Evolutionary conservation across 306 rosid species (phyloP).

Genomic region (Dalbergia oliveri): DNA sequence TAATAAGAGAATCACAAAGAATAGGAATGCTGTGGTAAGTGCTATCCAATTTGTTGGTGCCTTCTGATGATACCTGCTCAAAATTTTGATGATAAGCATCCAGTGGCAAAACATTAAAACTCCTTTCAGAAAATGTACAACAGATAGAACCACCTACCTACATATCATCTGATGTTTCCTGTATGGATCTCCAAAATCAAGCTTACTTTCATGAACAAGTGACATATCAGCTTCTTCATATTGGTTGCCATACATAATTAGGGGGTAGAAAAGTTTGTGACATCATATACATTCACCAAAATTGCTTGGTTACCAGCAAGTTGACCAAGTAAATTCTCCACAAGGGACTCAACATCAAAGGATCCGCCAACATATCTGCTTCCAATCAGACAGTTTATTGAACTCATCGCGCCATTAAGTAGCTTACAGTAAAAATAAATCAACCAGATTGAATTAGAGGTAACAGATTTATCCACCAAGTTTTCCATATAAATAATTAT

Average conservation of each 20-base stretch:
- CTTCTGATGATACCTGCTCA: constrained; percentile 89
- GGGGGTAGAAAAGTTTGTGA: constrained; percentile 81
- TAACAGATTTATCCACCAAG: background rate
- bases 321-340: constrained; percentile 98
- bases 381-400: constrained; percentile 42
- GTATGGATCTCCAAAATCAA: constrained; percentile 97
- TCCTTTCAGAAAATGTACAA: constrained; percentile 5
- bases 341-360: constrained; percentile 97
- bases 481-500: background rate
- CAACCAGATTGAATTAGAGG: constrained; percentile 31
- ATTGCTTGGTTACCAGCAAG: constrained; percentile 95
- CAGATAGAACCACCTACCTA: constrained; percentile 66
- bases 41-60: constrained; percentile 88
- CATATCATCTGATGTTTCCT: constrained; percentile 95
- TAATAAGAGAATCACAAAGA: constrained; percentile 80
- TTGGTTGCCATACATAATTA: constrained; percentile 92
- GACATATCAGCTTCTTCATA: constrained; percentile 81
- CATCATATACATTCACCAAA: constrained; percentile 88
- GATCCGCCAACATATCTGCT: constrained; percentile 95
- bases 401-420: constrained; percentile 39
- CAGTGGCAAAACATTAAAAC: constrained; percentile 37
- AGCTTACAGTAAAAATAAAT: constrained; percentile 36
- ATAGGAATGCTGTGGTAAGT: constrained; percentile 65
- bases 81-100: constrained; percentile 43
- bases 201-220: constrained; percentile 81